Base-by-base conservation (phyloP, 2,329 filamentous ascomycete genomes). In the Xylaria arbuscula region DNA sequence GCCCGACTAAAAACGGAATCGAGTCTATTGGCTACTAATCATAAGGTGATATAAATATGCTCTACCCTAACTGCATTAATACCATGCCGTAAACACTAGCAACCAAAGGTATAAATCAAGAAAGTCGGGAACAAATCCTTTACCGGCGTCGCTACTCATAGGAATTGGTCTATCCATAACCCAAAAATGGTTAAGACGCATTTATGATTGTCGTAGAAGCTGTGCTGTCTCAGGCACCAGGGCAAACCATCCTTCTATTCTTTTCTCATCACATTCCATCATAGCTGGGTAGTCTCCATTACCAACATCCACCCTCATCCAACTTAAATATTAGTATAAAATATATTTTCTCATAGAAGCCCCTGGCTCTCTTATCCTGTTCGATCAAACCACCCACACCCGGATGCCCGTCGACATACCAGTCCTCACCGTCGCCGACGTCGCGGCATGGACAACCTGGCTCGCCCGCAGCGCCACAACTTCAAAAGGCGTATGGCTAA, bases 401-500 rank as follows among this genome's bases (percentile, higher is more conserved):
- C 48, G 8, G n/a, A 76, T 76, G 73, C 68, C 74, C 28, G 38
- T 56, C 36, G 70, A 74, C 9, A 58, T 76, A 7, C 70, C 74
- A 11, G 51, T 69, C 19, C 73, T 78, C 45, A 76, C 72, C 38
- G 62, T 76, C 38, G 51, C 68, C 24, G 68, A 73, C 63, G 70
- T 69, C 9, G 54, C 70, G 1, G 69, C 72, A n/a, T 78, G 75
- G 76, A 64, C 73, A 0, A 66, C 42, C 62, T 78, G 76, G 76
- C 70, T 78, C 28, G 62, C 62, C 55, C 70, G 68, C 56, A 73
- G 65, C 64, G 71, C 72, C 32, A 47, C 64, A 15, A 69, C 65
- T 9, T 75, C 75, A 13, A 68, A 62, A 24, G 75, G 75, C 32
- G 74, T 78, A 9, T 76, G 75, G 75, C 65, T 78, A 19, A 77